Evolutionary conservation across 345 rosid genomes (phyloP).

Genomic region (Carallia brachiata): DNA sequence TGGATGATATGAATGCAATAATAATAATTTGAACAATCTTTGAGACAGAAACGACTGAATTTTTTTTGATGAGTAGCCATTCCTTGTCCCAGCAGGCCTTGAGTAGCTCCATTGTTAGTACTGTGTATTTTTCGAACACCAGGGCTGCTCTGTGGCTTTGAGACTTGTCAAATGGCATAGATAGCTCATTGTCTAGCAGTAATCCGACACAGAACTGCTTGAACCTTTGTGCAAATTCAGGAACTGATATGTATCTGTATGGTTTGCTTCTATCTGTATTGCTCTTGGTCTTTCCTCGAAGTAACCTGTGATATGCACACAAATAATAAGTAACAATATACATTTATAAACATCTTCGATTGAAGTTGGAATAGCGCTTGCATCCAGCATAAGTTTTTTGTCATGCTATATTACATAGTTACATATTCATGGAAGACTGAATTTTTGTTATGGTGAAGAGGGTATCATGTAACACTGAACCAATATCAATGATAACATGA

Average conservation of each 20-base stretch:
- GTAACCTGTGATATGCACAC: conserved; percentile 52
- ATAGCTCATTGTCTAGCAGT: conserved; percentile 48
- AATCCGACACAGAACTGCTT: conserved; percentile 68
- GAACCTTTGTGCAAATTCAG: conserved; percentile 56
- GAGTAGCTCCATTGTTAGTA: conserved; percentile 59
- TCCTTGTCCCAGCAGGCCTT: conserved; percentile 80
- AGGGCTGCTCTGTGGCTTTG: conserved; percentile 67
- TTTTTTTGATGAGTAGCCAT: conserved; percentile 64
- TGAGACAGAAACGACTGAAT: conserved; percentile 61
- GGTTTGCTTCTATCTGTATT: conserved; percentile 60
- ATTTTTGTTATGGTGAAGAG: too few relatives aligned
- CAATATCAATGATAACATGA: too few relatives aligned
- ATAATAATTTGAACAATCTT: conserved; percentile 69
- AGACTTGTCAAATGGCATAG: conserved; percentile 55
- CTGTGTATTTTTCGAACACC: conserved; percentile 50
- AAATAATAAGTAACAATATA: background rate
- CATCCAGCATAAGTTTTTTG: too few relatives aligned
- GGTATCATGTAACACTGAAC: too few relatives aligned
- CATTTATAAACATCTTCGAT: too few relatives aligned
- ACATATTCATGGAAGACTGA: too few relatives aligned
- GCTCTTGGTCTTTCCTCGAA: conserved; percentile 88
- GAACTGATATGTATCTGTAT: conserved; percentile 60
- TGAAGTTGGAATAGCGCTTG: too few relatives aligned
- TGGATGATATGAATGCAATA: conserved; percentile 50
- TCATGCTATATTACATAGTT: too few relatives aligned